These are phyloP conservation scores for Lepiota brunneoincarnata DNA, from an alignment of 768 basidiomycete genomes.

Conservation along the genomic window DNA sequence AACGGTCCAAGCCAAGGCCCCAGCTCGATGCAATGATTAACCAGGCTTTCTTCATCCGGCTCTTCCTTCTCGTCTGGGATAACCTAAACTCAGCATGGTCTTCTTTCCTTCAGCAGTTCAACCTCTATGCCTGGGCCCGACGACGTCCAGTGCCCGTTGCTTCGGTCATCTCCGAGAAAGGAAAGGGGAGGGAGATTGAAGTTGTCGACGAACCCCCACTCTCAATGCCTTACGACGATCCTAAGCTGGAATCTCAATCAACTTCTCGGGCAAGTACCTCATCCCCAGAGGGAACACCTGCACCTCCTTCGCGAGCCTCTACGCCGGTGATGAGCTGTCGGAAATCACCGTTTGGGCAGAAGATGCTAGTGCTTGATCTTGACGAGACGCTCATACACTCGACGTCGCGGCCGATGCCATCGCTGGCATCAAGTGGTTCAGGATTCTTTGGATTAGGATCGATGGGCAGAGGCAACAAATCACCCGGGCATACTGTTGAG, in stretches of 20 bases:
- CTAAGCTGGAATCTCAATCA: conserved; percentile 1
- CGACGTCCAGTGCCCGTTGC: conserved; percentile 6
- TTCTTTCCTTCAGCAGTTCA: conserved; percentile 32
- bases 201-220: conserved; percentile 8
- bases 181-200: conserved; percentile 17
- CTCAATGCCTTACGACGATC: neutral
- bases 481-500: conserved; percentile 85
- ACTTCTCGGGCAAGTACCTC: conserved; percentile 6
- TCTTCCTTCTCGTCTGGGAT: conserved; percentile 69
- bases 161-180: conserved; percentile 14
- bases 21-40: conserved; percentile 43
- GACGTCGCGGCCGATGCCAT: conserved; percentile 74
- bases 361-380: conserved; percentile 95
- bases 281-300: conserved; percentile 10
- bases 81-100: conserved; percentile 61
- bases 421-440: conserved; percentile 44
- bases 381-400: conserved; percentile 99
- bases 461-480: conserved; percentile 55
- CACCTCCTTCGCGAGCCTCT: conserved; percentile 34
- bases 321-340: conserved; percentile 51
- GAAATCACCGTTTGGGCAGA: conserved; percentile 75
- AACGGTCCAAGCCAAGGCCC: conserved; percentile 32
- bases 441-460: conserved; percentile 61
- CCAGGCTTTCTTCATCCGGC: conserved; percentile 69
- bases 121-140: conserved; percentile 14